These are phyloP conservation scores for Chaetomiaceae sp. DNA, from an alignment of 2,329 filamentous ascomycete species.

Conservation along the genomic window DNA sequence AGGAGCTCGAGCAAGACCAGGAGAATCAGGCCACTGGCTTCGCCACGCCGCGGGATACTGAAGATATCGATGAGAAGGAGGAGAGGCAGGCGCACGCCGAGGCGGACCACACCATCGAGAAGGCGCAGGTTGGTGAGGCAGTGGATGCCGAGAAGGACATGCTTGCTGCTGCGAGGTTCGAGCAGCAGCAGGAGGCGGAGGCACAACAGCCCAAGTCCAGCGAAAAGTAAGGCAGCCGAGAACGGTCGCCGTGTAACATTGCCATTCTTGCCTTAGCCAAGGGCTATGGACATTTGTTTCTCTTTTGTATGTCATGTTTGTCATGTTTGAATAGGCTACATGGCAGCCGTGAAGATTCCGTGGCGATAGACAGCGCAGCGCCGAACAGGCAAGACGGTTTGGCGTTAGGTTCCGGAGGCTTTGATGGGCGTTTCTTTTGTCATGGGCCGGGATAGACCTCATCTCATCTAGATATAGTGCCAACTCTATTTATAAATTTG, in stretches of 20 bases:
- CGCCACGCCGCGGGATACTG: conserved; percentile 74
- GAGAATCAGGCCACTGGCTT: conserved; percentile 71
- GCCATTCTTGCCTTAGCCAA: not conserved
- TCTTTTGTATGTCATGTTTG: conserved; percentile 10
- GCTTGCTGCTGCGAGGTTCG: conserved; percentile 39
- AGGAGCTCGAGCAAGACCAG: conserved; percentile 90
- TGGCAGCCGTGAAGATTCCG: conserved; percentile 9
- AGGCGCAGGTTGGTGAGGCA: conserved; percentile 50
- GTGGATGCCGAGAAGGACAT: conserved; percentile 52
- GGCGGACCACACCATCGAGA: conserved; percentile 40
- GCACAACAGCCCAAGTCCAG: conserved; percentile 8
- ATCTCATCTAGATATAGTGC: conserved; percentile 16
- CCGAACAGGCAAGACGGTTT: not conserved
- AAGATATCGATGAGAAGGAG: conserved; percentile 94
- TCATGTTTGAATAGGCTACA: conserved; percentile 2
- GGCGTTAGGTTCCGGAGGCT: conserved; percentile 7
- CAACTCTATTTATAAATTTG: not conserved
- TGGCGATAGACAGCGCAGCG: conserved; percentile 9
- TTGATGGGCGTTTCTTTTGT: conserved; percentile 6
- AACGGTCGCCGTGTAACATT: conserved; percentile 1
- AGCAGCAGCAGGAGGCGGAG: conserved; percentile 36
- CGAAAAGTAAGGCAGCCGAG: conserved; percentile 10
- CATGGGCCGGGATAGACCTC: conserved; percentile 13
- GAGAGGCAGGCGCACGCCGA: conserved; percentile 57
- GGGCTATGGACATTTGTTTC: not conserved